These are phyloP conservation scores for Boechera stricta DNA, from an alignment of 345 rosid genomes.

Conservation along the genomic window DNA sequence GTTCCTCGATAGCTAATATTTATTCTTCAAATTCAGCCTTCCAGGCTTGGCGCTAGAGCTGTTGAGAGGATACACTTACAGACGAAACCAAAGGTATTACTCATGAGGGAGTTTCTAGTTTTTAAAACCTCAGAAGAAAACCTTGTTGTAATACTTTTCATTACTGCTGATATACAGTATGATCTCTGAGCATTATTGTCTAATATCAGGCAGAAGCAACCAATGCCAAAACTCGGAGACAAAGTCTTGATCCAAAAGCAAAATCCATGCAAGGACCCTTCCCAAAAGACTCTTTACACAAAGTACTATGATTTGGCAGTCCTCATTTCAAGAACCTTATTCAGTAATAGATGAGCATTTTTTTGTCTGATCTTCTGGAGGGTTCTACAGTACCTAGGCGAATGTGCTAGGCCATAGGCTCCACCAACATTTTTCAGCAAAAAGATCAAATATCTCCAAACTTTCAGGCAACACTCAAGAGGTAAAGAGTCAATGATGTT, in stretches of 20 bases:
- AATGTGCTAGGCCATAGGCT: not conserved
- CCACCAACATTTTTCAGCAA: not conserved
- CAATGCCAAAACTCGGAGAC: slow-evolving; percentile 20
- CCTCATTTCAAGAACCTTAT: slow-evolving; percentile 12
- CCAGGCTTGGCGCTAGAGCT: slow-evolving; percentile 13
- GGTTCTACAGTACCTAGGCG: not conserved
- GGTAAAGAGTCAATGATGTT: slow-evolving; percentile 13
- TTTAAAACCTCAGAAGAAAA: slow-evolving; percentile 3
- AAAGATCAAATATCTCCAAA: not conserved
- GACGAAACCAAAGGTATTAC: slow-evolving; percentile 34
- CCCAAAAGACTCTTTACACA: slow-evolving; percentile 25
- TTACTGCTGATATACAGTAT: slow-evolving; percentile 6
- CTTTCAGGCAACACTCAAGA: slow-evolving; percentile 8
- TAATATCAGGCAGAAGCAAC: slow-evolving; percentile 33
- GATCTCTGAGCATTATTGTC: not conserved
- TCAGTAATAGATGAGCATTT: not conserved
- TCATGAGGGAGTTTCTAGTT: slow-evolving; percentile 8
- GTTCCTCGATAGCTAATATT: not conserved
- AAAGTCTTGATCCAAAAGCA: slow-evolving; percentile 22
- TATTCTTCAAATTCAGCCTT: slow-evolving; percentile 13
- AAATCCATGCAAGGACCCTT: slow-evolving; percentile 25
- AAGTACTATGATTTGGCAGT: slow-evolving; percentile 19
- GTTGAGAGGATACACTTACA: slow-evolving; percentile 29
- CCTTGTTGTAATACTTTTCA: not conserved
- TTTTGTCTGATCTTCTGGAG: slow-evolving; percentile 16